phyloP scores from a whole-genome alignment of 2,329 filamentous ascomycete genomes.

The Seiridium cupressi region DNA sequence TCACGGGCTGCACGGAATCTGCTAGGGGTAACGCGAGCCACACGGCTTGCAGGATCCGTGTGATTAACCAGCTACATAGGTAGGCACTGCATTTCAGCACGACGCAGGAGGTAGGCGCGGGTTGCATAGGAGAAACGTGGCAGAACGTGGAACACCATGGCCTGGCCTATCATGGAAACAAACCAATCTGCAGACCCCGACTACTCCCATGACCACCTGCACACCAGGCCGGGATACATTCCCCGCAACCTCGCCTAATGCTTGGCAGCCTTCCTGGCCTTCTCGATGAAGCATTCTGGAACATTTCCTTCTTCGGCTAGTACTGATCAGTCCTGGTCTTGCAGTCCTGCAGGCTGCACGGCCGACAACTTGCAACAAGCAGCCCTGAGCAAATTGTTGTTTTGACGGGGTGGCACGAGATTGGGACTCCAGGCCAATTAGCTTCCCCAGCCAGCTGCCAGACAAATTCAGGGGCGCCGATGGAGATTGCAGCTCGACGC shows the following conservation, averaged over 20 bases:
- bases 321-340: background rate
- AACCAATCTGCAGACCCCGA: background rate
- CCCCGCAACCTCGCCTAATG: background rate
- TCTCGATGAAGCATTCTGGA: constrained; percentile 7
- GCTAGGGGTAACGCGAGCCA: background rate
- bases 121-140: constrained; percentile 5
- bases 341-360: background rate
- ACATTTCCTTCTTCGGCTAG: constrained; percentile 6
- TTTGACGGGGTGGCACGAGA: background rate
- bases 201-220: background rate
- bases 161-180: background rate
- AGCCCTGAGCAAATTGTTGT: background rate
- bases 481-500: background rate
- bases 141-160: background rate
- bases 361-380: too few species aligned
- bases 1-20: too few species aligned
- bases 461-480: background rate
- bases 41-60: background rate
- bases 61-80: background rate
- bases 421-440: background rate
- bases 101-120: constrained; percentile 1
- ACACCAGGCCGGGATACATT: background rate
- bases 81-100: background rate
- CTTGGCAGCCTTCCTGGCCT: background rate
- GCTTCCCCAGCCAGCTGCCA: background rate